These are phyloP conservation scores for Suillus weaverae DNA, from an alignment of 768 basidiomycete species.

Conservation along the genomic window DNA sequence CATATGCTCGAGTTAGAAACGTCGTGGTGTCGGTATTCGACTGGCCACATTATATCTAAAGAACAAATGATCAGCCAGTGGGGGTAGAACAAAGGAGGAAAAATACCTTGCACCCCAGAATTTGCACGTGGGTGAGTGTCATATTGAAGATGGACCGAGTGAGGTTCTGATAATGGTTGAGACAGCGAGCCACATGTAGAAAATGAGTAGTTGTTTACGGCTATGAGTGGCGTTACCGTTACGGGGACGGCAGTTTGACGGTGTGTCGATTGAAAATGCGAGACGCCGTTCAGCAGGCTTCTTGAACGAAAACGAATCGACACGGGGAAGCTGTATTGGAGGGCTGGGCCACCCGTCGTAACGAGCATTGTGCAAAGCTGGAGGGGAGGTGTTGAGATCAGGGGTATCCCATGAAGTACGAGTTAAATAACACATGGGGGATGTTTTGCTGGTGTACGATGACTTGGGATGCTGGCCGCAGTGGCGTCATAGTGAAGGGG, in stretches of 20 bases:
- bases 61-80: neutral
- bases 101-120: neutral
- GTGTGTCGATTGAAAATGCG: neutral
- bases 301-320: neutral
- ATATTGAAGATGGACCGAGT: neutral
- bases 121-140: neutral
- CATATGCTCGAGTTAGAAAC: neutral
- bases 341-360: conserved; percentile 4
- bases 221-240: neutral
- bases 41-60: neutral
- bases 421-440: neutral
- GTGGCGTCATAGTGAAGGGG: neutral
- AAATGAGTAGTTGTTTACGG: neutral
- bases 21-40: neutral
- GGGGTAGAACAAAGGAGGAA: too few relatives aligned
- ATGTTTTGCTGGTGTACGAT: neutral
- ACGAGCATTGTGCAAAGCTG: neutral
- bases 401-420: neutral
- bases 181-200: neutral
- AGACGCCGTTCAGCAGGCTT: neutral
- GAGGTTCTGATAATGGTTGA: neutral
- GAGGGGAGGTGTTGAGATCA: neutral
- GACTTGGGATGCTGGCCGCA: neutral
- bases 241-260: neutral
- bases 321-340: neutral